Conservation (phyloP, 2,329 filamentous ascomycete species). For the Zymoseptoria ardabiliae region DNA sequence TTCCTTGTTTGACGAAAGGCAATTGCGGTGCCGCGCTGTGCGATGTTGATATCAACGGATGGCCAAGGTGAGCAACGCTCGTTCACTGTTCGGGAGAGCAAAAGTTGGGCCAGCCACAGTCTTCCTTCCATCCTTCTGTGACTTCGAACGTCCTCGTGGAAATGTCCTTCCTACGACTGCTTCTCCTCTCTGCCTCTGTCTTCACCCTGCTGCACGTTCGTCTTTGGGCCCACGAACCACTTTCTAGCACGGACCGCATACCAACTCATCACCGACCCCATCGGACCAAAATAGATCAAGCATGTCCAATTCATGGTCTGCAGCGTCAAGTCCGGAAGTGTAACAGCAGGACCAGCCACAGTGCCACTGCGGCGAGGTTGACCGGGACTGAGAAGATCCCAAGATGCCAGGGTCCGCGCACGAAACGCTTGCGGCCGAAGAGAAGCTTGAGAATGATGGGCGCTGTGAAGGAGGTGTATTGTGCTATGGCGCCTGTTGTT, state of each 20-base stretch:
- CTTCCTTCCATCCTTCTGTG: not conserved
- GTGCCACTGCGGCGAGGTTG: slow-evolving; percentile 23
- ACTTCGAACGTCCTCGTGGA: not conserved
- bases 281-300: slow-evolving; percentile 28
- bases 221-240: slow-evolving; percentile 31
- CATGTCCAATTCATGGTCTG: slow-evolving; percentile 30
- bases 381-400: slow-evolving; percentile 24
- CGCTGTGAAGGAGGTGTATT: slow-evolving; percentile 22
- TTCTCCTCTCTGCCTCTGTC: slow-evolving; percentile 25
- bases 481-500: slow-evolving; percentile 8
- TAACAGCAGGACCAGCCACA: slow-evolving; percentile 26
- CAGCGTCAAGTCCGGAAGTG: slow-evolving; percentile 21
- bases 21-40: not conserved
- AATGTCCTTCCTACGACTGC: not conserved
- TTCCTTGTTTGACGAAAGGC: not conserved
- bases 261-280: slow-evolving; percentile 25
- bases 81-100: not conserved
- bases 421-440: slow-evolving; percentile 22
- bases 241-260: slow-evolving; percentile 26
- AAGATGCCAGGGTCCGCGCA: slow-evolving; percentile 29
- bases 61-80: not conserved
- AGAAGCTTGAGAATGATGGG: slow-evolving; percentile 26
- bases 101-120: not conserved
- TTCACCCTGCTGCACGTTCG: slow-evolving; percentile 21
- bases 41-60: not conserved